Evolutionary conservation across 1,284 basidiomycete genomes (phyloP).

Genomic region (Ganoderma sinense): DNA sequence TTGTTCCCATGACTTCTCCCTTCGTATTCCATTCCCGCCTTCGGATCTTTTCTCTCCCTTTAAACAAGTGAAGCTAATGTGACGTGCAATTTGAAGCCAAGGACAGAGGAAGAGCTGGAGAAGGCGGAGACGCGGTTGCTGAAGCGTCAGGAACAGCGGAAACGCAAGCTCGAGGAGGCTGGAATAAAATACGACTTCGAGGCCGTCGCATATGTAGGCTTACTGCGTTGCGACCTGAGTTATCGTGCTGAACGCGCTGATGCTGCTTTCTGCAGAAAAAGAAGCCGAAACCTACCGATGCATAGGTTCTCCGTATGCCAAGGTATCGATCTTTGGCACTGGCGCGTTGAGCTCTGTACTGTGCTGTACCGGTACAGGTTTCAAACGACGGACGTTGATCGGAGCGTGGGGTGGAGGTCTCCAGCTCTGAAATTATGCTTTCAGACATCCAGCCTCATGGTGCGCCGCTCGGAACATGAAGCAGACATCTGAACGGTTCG

Average conservation of each 20-base stretch:
- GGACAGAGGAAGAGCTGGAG: slow-evolving; percentile 77
- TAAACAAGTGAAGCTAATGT: background rate
- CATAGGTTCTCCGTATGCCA: slow-evolving; percentile 14
- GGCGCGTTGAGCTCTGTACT: background rate
- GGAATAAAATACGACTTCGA: slow-evolving; percentile 94
- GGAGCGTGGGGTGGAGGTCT: background rate
- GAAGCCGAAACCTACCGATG: slow-evolving; percentile 36
- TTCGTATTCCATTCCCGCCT: background rate
- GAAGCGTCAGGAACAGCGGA: slow-evolving; percentile 81
- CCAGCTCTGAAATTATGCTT: background rate
- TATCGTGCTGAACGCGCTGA: slow-evolving; percentile 2
- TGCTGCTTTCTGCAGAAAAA: slow-evolving; percentile 32
- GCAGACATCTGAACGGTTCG: background rate
- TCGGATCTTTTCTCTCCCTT: background rate
- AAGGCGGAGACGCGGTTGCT: slow-evolving; percentile 77
- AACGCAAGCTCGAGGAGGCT: slow-evolving; percentile 79
- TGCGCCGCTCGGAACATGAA: background rate
- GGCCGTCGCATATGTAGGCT: slow-evolving; percentile 72
- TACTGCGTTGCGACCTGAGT: background rate
- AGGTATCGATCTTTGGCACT: background rate
- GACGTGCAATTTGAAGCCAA: slow-evolving; percentile 53
- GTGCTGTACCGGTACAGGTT: background rate
- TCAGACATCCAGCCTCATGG: background rate
- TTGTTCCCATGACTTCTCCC: background rate
- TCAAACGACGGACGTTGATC: slow-evolving; percentile 2